Conservation (phyloP, 1,284 basidiomycete genomes). For the Athelia sp. region DNA sequence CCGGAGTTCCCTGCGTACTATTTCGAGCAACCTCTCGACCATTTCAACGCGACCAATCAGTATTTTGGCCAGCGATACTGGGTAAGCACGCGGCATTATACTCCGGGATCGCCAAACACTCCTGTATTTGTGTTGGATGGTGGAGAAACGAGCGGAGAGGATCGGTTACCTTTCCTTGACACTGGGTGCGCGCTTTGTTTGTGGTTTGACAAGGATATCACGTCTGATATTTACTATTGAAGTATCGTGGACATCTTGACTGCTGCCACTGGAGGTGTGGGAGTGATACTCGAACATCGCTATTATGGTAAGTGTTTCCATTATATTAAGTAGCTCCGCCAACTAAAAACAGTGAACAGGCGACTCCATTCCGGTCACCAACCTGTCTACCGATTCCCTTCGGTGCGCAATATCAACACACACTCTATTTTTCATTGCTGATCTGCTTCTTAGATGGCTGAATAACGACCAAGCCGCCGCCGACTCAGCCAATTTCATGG, state of each 20-base stretch:
- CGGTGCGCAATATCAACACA: conserved; percentile 34
- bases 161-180: conserved; percentile 66
- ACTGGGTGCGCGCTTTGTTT: conserved; percentile 45
- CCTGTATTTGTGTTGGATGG: conserved; percentile 83
- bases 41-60: conserved; percentile 50
- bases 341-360: conserved; percentile 42
- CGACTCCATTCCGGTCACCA: conserved; percentile 71
- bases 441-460: conserved; percentile 53
- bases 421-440: not conserved
- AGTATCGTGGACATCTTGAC: conserved; percentile 79
- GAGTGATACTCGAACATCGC: conserved; percentile 89
- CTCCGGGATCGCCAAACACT: conserved; percentile 52
- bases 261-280: conserved; percentile 77
- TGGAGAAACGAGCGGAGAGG: conserved; percentile 78
- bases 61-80: conserved; percentile 81
- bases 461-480: conserved; percentile 86
- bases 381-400: conserved; percentile 78
- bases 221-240: not conserved
- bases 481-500: conserved; percentile 93
- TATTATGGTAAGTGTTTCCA: conserved; percentile 58
- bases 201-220: not conserved
- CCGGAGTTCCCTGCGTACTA: conserved; percentile 54
- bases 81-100: conserved; percentile 84
- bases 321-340: conserved; percentile 1
- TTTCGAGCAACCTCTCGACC: conserved; percentile 85